Percentiles rank a stretch among this genome's conserved stretches.
Evolutionary conservation across 352 stramenopile species (phyloP).

Genomic region (Phytophthora nicotianae): DNA sequence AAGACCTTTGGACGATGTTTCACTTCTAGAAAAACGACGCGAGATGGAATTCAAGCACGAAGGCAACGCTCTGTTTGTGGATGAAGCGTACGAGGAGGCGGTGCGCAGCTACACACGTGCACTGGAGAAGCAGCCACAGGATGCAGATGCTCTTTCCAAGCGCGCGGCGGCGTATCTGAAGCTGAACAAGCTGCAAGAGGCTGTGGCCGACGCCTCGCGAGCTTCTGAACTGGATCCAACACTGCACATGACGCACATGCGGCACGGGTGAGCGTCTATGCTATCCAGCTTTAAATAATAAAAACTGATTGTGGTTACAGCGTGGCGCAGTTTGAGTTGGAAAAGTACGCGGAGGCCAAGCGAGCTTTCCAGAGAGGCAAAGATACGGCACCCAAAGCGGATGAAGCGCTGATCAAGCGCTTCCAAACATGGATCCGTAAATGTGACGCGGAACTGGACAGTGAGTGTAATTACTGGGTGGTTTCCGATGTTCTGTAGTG

Average conservation of each 20-base stretch:
- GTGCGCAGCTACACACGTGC: slow-evolving; percentile 58
- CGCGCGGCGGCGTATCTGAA: slow-evolving; percentile 73
- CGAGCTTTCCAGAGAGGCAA: slow-evolving; percentile 65
- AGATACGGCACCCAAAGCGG: slow-evolving; percentile 22
- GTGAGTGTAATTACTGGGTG: slow-evolving; percentile 32
- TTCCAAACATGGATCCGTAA: slow-evolving; percentile 90
- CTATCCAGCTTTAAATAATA: not conserved
- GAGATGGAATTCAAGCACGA: slow-evolving; percentile 75
- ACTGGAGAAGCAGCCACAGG: slow-evolving; percentile 37
- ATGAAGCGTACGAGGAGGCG: slow-evolving; percentile 78
- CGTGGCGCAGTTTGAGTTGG: slow-evolving; percentile 82
- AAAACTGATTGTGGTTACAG: slow-evolving; percentile 30
- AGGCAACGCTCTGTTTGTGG: slow-evolving; percentile 84
- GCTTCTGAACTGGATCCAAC: slow-evolving; percentile 57
- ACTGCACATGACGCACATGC: slow-evolving; percentile 67
- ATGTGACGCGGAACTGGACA: slow-evolving; percentile 82
- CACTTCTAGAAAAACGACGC: slow-evolving; percentile 8
- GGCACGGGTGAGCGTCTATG: slow-evolving; percentile 61
- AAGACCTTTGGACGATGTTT: slow-evolving; percentile 1
- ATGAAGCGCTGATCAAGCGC: slow-evolving; percentile 49
- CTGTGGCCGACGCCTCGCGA: slow-evolving; percentile 51
- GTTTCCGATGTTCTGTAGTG: not conserved
- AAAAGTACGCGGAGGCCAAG: slow-evolving; percentile 72
- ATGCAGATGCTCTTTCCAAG: slow-evolving; percentile 70
- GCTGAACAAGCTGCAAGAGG: slow-evolving; percentile 62